Evolutionary conservation across 2,329 filamentous ascomycete species (phyloP).

Genomic region (Neofusicoccum sp.): DNA sequence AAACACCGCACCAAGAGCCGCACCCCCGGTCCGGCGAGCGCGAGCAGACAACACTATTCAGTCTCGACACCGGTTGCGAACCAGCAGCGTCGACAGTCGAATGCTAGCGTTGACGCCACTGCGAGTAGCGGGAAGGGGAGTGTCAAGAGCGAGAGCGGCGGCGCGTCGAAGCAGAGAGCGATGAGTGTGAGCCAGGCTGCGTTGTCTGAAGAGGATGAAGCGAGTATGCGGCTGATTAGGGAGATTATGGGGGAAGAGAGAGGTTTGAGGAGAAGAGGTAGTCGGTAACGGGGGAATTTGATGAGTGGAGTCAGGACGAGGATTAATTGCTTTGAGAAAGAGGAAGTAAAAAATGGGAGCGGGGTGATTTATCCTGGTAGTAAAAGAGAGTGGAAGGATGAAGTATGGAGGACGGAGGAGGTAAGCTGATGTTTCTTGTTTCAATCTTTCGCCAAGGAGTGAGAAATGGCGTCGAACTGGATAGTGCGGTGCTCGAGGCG

Average conservation of each 20-base stretch:
- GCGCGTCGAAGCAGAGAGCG: constrained; percentile 35
- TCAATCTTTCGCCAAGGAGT: background rate
- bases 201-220: constrained; percentile 30
- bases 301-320: no score
- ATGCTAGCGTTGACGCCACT: constrained; percentile 13
- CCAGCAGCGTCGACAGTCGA: constrained; percentile 18
- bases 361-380: no score
- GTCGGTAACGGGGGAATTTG: constrained; percentile 1
- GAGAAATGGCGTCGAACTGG: constrained; percentile 8
- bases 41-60: background rate
- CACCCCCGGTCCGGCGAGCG: constrained; percentile 21
- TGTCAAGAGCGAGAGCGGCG: constrained; percentile 28
- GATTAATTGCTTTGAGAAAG: no score
- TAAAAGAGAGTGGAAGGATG: background rate
- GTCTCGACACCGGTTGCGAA: background rate
- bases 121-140: constrained; percentile 23
- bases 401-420: background rate
- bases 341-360: no score
- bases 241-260: constrained; percentile 36
- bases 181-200: constrained; percentile 28
- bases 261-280: constrained; percentile 30
- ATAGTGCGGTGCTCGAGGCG: background rate
- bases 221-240: constrained; percentile 34
- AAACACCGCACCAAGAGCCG: constrained; percentile 29
- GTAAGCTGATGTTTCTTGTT: background rate